phyloP scores from a whole-genome alignment of 2,329 filamentous ascomycete species.

The Microdochium paspali region DNA sequence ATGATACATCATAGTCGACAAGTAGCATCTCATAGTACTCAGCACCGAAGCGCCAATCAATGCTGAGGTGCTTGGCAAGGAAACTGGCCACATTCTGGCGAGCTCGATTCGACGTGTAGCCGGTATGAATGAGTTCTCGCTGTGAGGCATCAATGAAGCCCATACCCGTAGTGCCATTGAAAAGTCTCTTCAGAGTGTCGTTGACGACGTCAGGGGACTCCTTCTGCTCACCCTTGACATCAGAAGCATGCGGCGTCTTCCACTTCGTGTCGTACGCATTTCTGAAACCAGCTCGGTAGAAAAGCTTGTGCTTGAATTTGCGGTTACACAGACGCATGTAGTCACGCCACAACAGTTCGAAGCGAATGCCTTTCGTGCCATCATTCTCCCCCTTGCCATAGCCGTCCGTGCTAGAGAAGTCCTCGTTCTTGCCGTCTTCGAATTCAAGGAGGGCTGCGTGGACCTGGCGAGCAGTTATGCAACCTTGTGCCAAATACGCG shows the following conservation, averaged over 20 bases:
- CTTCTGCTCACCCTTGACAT: conserved; percentile 23
- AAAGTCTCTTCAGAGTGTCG: conserved; percentile 46
- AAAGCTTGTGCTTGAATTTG: conserved; percentile 60
- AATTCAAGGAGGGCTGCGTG: conserved; percentile 59
- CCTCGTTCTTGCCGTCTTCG: conserved; percentile 49
- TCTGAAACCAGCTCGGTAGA: conserved; percentile 55
- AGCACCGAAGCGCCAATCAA: conserved; percentile 74
- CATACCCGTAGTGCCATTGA: conserved; percentile 62
- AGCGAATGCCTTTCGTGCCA: conserved; percentile 59
- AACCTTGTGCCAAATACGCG: conserved; percentile 62
- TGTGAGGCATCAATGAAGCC: conserved; percentile 71
- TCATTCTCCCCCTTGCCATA: conserved; percentile 64
- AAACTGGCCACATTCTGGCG: conserved; percentile 71
- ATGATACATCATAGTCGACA: conserved; percentile 66
- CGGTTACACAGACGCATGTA: conserved; percentile 70
- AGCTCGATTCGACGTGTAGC: conserved; percentile 69
- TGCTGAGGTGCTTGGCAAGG: conserved; percentile 59
- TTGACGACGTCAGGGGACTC: conserved; percentile 32
- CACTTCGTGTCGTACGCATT: conserved; percentile 33
- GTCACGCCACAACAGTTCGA: conserved; percentile 70
- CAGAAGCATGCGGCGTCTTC: conserved; percentile 31
- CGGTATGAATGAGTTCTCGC: conserved; percentile 64
- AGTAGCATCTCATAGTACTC: conserved; percentile 75
- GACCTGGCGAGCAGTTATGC: conserved; percentile 62
- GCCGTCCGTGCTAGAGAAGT: conserved; percentile 33